Conservation (phyloP, 192 early-diverging fungal genomes). For the Linderina pennispora region DNA sequence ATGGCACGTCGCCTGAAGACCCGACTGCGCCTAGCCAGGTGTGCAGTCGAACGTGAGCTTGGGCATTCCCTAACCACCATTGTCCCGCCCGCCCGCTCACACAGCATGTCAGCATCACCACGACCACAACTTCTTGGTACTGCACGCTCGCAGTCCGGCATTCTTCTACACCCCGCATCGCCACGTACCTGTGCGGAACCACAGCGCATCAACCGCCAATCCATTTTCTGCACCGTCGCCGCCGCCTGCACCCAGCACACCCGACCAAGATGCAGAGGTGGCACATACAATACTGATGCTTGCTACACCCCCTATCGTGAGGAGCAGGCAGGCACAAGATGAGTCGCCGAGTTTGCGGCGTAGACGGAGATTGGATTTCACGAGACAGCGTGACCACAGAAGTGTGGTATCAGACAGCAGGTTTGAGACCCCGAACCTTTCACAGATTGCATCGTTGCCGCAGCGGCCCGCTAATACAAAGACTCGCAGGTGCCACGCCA, state of each 20-base stretch:
- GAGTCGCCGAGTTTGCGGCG: conserved; percentile 27
- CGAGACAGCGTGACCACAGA: too few relatives aligned
- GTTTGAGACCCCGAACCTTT: conserved; percentile 5
- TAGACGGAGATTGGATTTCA: too few relatives aligned
- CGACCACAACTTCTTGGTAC: background rate
- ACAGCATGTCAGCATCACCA: background rate
- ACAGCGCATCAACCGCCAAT: background rate
- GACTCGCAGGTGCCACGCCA: conserved; percentile 1
- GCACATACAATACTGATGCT: conserved; percentile 37
- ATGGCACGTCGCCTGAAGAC: conserved; percentile 30
- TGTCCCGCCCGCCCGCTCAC: conserved; percentile 1
- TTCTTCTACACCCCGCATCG: too few relatives aligned
- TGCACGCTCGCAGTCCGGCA: too few relatives aligned
- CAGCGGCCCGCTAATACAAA: background rate
- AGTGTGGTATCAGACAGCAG: too few relatives aligned
- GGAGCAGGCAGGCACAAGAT: background rate
- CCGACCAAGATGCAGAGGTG: conserved; percentile 15
- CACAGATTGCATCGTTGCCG: conserved; percentile 7
- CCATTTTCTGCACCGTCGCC: conserved; percentile 9
- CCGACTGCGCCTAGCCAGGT: conserved; percentile 23
- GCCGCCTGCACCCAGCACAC: conserved; percentile 3
- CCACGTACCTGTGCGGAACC: background rate
- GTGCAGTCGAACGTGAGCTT: conserved; percentile 23
- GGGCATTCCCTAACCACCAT: conserved; percentile 26
- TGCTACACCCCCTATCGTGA: conserved; percentile 24